These are phyloP conservation scores for Penicillium steckii DNA, from an alignment of 495 filamentous ascomycete genomes.

Conservation along the genomic window DNA sequence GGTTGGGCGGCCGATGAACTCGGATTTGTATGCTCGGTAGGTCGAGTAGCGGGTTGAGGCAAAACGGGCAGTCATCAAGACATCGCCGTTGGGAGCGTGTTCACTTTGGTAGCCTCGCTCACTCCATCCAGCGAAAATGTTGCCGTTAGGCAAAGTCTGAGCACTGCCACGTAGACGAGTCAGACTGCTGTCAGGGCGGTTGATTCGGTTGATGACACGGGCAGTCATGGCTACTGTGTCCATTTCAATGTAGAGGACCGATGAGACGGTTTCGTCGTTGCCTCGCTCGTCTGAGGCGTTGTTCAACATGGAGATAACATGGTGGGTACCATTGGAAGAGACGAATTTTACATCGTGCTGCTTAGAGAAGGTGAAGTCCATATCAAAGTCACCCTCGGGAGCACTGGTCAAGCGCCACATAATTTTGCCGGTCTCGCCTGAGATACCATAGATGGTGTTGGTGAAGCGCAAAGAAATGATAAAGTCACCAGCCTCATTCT, in stretches of 20 bases:
- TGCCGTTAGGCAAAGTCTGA: conserved; percentile 54
- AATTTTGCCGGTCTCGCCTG: conserved; percentile 53
- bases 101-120: conserved; percentile 56
- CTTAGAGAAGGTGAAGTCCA: conserved; percentile 54
- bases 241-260: conserved; percentile 54
- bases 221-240: conserved; percentile 49
- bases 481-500: conserved; percentile 51
- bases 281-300: conserved; percentile 49
- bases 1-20: conserved; percentile 36
- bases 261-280: conserved; percentile 41
- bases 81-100: conserved; percentile 50
- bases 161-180: conserved; percentile 60
- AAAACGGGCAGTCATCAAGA: conserved; percentile 46
- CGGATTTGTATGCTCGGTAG: conserved; percentile 43
- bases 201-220: conserved; percentile 35
- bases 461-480: conserved; percentile 58
- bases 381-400: conserved; percentile 38
- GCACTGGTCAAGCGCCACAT: conserved; percentile 58
- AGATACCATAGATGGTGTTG: conserved; percentile 56
- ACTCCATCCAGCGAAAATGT: conserved; percentile 59
- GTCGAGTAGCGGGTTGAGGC: conserved; percentile 35
- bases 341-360: conserved; percentile 62
- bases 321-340: conserved; percentile 47
- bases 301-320: conserved; percentile 54
- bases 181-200: conserved; percentile 47